These are phyloP conservation scores for Claviceps spartinae DNA, from an alignment of 2,329 filamentous ascomycete species.

Conservation along the genomic window DNA sequence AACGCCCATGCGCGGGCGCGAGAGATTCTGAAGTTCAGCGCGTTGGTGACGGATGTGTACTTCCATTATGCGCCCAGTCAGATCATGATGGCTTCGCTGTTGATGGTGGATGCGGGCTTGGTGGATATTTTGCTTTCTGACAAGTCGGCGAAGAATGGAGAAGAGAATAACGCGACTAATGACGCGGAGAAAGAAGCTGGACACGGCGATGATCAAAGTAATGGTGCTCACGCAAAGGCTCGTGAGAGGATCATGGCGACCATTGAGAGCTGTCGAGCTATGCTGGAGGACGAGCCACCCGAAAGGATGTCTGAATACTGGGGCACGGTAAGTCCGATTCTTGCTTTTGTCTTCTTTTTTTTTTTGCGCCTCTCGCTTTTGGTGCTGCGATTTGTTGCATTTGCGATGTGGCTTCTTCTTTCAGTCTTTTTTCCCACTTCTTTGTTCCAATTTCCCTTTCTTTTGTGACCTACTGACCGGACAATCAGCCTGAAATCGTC, in stretches of 20 bases:
- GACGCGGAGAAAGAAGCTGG: no score
- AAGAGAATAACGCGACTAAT: no score
- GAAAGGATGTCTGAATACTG: conserved; percentile 41
- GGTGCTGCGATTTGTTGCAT: no score
- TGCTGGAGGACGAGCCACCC: conserved; percentile 43
- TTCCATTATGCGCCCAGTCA: conserved; percentile 92
- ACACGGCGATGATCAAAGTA: no score
- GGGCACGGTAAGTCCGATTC: conserved; percentile 29
- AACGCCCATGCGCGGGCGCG: conserved; percentile 61
- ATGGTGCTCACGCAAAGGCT: conserved; percentile 3
- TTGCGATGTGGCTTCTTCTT: no score
- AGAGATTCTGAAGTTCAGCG: conserved; percentile 62
- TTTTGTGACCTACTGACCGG: neutral
- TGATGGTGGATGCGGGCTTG: conserved; percentile 58
- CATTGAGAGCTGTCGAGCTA: conserved; percentile 36
- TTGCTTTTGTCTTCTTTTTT: neutral
- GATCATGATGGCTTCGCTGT: conserved; percentile 74
- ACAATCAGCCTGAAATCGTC: conserved; percentile 26
- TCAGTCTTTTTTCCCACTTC: neutral
- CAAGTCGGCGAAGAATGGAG: conserved; percentile 15
- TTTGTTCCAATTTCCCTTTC: neutral
- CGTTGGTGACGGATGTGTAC: conserved; percentile 85
- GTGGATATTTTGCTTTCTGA: conserved; percentile 32
- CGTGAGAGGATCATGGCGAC: conserved; percentile 36
- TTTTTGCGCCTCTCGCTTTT: neutral